Conservation (phyloP, 306 rosid genomes). For the Erythrophleum fordii region DNA sequence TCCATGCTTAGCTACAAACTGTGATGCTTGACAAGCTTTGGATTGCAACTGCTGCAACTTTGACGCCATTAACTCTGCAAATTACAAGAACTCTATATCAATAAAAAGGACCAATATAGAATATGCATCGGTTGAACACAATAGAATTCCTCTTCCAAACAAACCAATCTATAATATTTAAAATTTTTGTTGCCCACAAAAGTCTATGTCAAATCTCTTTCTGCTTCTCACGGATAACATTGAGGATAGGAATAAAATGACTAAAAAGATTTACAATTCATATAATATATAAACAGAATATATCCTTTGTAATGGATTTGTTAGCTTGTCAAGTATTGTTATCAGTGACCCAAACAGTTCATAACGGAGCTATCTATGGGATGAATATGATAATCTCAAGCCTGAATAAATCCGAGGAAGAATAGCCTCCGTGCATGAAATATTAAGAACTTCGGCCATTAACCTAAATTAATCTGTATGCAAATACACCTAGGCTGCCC, state of each 20-base stretch:
- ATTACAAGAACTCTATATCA: background rate
- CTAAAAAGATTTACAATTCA: background rate
- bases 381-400: background rate
- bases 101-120: background rate
- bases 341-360: background rate
- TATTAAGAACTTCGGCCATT: background rate
- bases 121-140: background rate
- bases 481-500: background rate
- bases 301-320: background rate
- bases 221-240: background rate
- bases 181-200: background rate
- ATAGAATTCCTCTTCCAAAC: background rate
- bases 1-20: slow-evolving; percentile 65
- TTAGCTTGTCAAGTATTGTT: background rate
- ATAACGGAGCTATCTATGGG: background rate
- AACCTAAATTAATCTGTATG: background rate
- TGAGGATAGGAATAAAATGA: background rate
- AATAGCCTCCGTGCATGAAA: background rate
- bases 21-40: slow-evolving; percentile 84
- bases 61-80: slow-evolving; percentile 64
- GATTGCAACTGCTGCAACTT: slow-evolving; percentile 76
- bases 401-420: background rate
- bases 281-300: background rate
- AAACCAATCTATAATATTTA: background rate
- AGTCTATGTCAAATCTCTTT: background rate